Conservation (phyloP, 2,329 filamentous ascomycete species). For the Hypoxylon sp. region DNA sequence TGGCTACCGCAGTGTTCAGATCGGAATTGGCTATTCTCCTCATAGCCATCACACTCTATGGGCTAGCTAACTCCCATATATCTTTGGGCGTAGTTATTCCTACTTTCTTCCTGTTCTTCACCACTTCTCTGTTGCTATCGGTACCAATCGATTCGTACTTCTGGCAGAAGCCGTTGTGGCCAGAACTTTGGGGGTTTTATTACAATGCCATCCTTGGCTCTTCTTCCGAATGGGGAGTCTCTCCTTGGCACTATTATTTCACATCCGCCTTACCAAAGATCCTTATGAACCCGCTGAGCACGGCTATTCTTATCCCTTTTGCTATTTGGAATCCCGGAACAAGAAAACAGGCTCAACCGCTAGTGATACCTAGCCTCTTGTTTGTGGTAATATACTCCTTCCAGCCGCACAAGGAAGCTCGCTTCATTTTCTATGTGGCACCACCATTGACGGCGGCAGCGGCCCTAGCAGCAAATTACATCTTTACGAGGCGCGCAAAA, state of each 20-base stretch:
- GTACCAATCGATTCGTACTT: conserved; percentile 91
- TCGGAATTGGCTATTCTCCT: conserved; percentile 90
- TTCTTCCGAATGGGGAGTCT: conserved; percentile 88
- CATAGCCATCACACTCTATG: conserved; percentile 74
- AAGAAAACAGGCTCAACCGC: conserved; percentile 59
- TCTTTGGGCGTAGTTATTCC: conserved; percentile 66
- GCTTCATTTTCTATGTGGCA: conserved; percentile 92
- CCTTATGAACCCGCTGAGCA: conserved; percentile 82
- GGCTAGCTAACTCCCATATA: conserved; percentile 64
- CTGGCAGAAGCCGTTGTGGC: conserved; percentile 91
- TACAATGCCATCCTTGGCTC: conserved; percentile 91
- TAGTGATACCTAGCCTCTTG: conserved; percentile 76
- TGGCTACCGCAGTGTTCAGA: conserved; percentile 88
- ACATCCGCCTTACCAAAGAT: conserved; percentile 84
- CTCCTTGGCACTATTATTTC: conserved; percentile 90
- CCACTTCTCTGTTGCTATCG: conserved; percentile 77
- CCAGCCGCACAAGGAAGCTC: conserved; percentile 95
- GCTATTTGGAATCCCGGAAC: conserved; percentile 66
- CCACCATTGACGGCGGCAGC: conserved; percentile 85
- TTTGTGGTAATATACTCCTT: conserved; percentile 88
- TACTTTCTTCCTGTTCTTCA: conserved; percentile 75
- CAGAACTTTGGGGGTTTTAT: conserved; percentile 89
- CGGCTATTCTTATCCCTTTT: conserved; percentile 68
- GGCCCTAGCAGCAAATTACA: conserved; percentile 78
- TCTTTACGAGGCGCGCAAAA: conserved; percentile 78